phyloP scores from a whole-genome alignment of 345 rosid species.

The Cochlearia excelsa region DNA sequence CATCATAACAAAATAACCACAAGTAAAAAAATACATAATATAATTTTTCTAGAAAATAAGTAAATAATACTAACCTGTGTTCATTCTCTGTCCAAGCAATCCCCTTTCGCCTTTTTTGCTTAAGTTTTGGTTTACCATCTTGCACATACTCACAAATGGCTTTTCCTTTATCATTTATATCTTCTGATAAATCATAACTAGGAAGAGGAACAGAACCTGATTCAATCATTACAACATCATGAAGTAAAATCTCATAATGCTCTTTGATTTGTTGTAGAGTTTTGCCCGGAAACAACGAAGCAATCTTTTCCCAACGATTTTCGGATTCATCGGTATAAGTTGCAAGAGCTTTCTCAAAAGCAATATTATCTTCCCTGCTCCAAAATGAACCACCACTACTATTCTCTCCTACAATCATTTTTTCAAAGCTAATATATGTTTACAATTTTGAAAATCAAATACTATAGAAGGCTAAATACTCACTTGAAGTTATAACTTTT shows the following conservation, averaged over 20 bases:
- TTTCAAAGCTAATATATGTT: background rate
- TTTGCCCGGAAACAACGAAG: constrained; percentile 60
- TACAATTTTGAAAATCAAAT: too few relatives aligned
- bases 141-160: constrained; percentile 50
- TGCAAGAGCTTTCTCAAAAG: constrained; percentile 75
- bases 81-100: constrained; percentile 82
- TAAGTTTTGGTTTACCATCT: constrained; percentile 53
- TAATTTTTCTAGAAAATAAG: background rate
- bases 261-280: constrained; percentile 53
- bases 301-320: constrained; percentile 54
- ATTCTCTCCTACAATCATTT: constrained; percentile 54
- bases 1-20: background rate
- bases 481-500: too few relatives aligned
- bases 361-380: constrained; percentile 73
- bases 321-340: constrained; percentile 49
- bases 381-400: constrained; percentile 51
- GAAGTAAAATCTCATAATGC: constrained; percentile 60
- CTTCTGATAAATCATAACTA: constrained; percentile 50
- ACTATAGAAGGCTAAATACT: too few relatives aligned
- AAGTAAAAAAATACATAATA: background rate
- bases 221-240: constrained; percentile 66
- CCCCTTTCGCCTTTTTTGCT: constrained; percentile 76
- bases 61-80: constrained; percentile 50
- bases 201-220: constrained; percentile 77
- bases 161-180: constrained; percentile 50